These are phyloP conservation scores for Salix viminalis DNA, from an alignment of 345 rosid genomes.

Conservation along the genomic window DNA sequence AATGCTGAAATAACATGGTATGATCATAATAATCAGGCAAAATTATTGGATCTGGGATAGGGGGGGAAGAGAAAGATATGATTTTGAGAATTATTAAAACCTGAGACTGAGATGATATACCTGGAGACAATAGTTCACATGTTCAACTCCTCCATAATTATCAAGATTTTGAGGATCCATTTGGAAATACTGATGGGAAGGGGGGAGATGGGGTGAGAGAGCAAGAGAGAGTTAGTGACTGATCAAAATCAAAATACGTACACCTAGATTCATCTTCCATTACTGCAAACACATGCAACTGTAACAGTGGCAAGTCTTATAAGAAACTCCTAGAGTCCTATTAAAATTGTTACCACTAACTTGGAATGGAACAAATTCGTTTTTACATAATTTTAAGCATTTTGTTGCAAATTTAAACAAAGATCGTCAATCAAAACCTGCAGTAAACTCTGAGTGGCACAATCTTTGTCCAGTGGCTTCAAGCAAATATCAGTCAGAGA, in stretches of 20 bases:
- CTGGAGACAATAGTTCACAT: conserved; percentile 85
- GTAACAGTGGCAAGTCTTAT: neutral
- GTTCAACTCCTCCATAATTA: conserved; percentile 72
- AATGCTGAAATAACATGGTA: conserved; percentile 56
- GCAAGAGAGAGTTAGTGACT: conserved; percentile 6
- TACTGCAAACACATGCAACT: neutral
- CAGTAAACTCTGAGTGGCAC: conserved; percentile 89
- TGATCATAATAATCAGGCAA: neutral
- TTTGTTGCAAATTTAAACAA: neutral
- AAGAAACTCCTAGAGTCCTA: neutral
- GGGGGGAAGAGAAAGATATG: neutral
- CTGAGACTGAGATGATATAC: conserved; percentile 31
- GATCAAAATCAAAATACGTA: neutral
- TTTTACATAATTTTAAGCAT: neutral
- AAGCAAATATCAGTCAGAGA: conserved; percentile 86
- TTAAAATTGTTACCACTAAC: neutral
- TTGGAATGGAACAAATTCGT: neutral
- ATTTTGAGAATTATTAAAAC: conserved; percentile 1
- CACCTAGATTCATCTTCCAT: neutral
- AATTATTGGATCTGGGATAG: neutral
- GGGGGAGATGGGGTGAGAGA: neutral
- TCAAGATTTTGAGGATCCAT: conserved; percentile 70
- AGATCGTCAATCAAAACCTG: conserved; percentile 48
- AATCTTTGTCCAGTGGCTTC: conserved; percentile 93
- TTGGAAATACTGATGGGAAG: conserved; percentile 65